Evolutionary conservation across 2,329 filamentous ascomycete species (phyloP).

Genomic region (Thielaviopsis euricoi): DNA sequence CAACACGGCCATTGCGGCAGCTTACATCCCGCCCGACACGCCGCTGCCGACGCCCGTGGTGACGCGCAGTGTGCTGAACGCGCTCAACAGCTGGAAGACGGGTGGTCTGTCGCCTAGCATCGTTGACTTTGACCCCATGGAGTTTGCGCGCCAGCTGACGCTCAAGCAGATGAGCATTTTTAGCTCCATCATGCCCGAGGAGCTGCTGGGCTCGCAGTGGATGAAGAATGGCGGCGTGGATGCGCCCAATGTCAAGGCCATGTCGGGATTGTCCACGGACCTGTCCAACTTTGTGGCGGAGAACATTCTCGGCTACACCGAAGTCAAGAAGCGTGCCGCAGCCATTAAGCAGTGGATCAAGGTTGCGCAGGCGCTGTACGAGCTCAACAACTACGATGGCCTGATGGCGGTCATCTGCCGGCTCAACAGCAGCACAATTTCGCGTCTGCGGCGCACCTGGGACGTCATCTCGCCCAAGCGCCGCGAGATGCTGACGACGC

Average conservation of each 20-base stretch:
- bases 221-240: constrained; percentile 69
- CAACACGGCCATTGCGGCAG: constrained; percentile 49
- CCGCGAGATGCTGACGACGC: constrained; percentile 57
- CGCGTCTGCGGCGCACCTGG: constrained; percentile 80
- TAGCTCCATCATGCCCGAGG: constrained; percentile 79
- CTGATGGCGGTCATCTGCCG: constrained; percentile 96
- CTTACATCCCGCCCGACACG: constrained; percentile 53
- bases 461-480: constrained; percentile 72
- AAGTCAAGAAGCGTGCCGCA: constrained; percentile 77
- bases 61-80: constrained; percentile 57
- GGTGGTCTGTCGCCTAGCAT: constrained; percentile 57
- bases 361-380: constrained; percentile 69
- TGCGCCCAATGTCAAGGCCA: constrained; percentile 79
- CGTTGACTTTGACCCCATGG: constrained; percentile 78
- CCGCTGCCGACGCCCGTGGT: constrained; percentile 55
- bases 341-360: constrained; percentile 99
- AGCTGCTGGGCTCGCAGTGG: constrained; percentile 84
- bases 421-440: constrained; percentile 80
- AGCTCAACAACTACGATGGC: constrained; percentile 89
- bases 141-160: constrained; percentile 82
- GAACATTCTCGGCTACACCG: constrained; percentile 73
- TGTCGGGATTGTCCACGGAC: constrained; percentile 85
- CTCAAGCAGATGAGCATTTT: constrained; percentile 85
- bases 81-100: constrained; percentile 57
- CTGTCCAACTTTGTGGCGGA: constrained; percentile 86